A percentile compares a stretch with the other conserved stretches of the same genome.
These are phyloP conservation scores for Tinospora cordifolia DNA, from an alignment of 164 flowering plant species.

Conservation along the genomic window DNA sequence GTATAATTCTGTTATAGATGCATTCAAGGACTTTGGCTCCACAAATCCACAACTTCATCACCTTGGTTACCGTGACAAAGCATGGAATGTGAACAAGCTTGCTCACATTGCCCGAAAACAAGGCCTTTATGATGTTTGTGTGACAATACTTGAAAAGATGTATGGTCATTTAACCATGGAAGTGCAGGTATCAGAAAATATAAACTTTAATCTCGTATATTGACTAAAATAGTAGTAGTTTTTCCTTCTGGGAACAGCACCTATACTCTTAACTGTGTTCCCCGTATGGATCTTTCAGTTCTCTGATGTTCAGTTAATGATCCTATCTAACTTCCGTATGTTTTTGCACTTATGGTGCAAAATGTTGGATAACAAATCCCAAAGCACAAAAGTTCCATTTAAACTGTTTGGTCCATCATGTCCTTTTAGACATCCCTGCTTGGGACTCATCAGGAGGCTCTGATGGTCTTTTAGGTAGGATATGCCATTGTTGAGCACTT, in stretches of 20 bases:
- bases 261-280: neutral
- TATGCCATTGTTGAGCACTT: no score
- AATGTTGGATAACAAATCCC: neutral
- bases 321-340: neutral
- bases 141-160: conserved; percentile 88
- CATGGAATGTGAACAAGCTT: conserved; percentile 97
- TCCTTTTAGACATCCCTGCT: neutral
- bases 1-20: conserved; percentile 88
- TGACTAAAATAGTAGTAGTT: neutral
- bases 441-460: neutral
- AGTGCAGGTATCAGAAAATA: conserved; percentile 66
- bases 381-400: neutral
- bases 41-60: conserved; percentile 85
- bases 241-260: neutral
- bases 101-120: conserved; percentile 93
- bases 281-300: neutral
- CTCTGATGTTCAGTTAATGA: neutral
- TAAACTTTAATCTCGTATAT: neutral
- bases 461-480: no score
- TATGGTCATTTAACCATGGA: conserved; percentile 98
- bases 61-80: conserved; percentile 97
- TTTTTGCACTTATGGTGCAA: neutral
- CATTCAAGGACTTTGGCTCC: conserved; percentile 74
- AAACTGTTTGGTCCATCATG: neutral
- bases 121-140: conserved; percentile 92